phyloP scores from a whole-genome alignment of 768 basidiomycete genomes.

The Suillus placidus region DNA sequence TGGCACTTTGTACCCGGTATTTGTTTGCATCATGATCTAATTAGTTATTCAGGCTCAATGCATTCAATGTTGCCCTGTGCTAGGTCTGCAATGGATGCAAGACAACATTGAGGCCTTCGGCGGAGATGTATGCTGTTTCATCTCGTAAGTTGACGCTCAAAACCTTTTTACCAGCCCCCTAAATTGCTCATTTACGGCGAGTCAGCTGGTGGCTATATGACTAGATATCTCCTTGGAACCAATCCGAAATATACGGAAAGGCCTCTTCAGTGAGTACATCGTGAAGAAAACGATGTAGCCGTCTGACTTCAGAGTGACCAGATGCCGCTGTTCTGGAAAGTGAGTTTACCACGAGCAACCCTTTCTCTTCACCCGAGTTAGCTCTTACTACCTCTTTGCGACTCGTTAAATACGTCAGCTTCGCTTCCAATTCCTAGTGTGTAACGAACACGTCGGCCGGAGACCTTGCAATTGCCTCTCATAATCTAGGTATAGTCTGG shows the following conservation, averaged over 20 bases:
- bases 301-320: neutral
- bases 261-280: constrained; percentile 21
- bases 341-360: no score
- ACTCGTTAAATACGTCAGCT: constrained; percentile 21
- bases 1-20: constrained; percentile 13
- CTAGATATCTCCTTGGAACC: constrained; percentile 16
- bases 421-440: constrained; percentile 20
- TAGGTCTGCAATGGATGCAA: constrained; percentile 40
- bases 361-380: no score
- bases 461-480: constrained; percentile 11
- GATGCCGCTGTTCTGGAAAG: no score
- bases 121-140: constrained; percentile 31
- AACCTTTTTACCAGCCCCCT: constrained; percentile 12
- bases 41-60: constrained; percentile 18
- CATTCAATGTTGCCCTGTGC: constrained; percentile 27
- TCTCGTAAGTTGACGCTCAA: neutral
- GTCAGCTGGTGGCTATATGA: constrained; percentile 24
- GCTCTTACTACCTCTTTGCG: constrained; percentile 19
- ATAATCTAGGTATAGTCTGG: constrained; percentile 16
- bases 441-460: constrained; percentile 15
- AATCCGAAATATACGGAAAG: constrained; percentile 23
- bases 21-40: neutral
- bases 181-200: constrained; percentile 24
- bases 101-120: constrained; percentile 39
- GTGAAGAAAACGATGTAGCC: neutral